phyloP scores from a whole-genome alignment of 139 green algal genomes.

The Edaphochlamys debaryana region DNA sequence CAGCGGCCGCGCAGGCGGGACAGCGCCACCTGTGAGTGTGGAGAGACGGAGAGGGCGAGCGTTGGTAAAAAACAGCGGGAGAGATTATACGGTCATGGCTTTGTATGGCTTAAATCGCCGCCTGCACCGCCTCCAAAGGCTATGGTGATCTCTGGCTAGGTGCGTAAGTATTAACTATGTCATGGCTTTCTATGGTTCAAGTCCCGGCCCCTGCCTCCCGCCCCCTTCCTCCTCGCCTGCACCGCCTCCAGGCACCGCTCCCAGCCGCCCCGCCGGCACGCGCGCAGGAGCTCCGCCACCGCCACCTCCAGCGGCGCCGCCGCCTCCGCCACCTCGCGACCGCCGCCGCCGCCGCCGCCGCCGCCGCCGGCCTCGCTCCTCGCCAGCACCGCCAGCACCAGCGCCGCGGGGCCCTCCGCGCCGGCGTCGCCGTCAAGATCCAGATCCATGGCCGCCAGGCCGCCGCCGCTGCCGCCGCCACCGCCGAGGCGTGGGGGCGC shows the following conservation, averaged over 20 bases:
- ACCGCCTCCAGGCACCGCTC: not conserved
- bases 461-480: not conserved
- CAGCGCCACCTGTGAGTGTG: not conserved
- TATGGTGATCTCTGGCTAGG: no score
- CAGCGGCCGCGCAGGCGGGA: not conserved
- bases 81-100: no score
- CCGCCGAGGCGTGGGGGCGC: not conserved
- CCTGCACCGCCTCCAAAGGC: no score
- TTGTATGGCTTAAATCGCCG: no score
- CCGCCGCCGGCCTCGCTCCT: not conserved
- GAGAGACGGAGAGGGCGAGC: no score
- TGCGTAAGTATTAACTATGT: no score
- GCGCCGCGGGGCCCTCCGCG: not conserved
- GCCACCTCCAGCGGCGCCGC: constrained; percentile 27
- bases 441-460: not conserved
- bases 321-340: not conserved
- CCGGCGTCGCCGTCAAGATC: not conserved
- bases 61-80: no score
- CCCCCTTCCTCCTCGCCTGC: no score
- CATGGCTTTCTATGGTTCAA: no score
- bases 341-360: constrained; percentile 16
- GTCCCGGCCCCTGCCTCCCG: no score
- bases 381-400: constrained; percentile 21
- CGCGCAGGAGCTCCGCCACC: constrained; percentile 12
- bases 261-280: constrained; percentile 15